Conservation (phyloP, 139 green algal species). For the Micractinium conductrix region DNA sequence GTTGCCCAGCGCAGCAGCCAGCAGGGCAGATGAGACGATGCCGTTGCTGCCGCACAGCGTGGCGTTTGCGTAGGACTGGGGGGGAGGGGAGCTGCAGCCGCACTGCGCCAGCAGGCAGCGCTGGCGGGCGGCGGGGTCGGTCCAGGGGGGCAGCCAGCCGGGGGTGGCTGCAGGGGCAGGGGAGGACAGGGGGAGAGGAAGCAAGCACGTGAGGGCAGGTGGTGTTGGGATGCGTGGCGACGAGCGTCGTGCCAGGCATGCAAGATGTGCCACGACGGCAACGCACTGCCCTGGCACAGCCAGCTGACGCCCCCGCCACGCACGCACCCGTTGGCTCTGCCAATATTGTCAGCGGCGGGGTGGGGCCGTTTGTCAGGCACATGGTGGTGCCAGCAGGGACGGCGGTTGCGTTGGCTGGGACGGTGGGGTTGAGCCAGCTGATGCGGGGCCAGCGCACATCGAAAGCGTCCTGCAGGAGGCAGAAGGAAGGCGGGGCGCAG, state of each 20-base stretch:
- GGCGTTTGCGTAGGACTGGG: background rate
- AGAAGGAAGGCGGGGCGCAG: background rate
- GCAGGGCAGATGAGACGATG: background rate
- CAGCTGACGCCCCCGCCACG: background rate
- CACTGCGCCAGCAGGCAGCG: background rate
- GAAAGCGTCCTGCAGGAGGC: background rate
- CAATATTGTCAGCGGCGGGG: background rate
- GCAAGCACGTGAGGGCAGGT: background rate
- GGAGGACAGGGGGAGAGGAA: background rate
- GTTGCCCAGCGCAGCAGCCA: constrained; percentile 10
- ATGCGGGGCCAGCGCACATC: constrained; percentile 2
- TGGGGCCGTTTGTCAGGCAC: background rate
- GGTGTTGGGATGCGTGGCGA: background rate
- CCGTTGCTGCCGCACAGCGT: background rate
- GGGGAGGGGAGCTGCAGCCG: background rate
- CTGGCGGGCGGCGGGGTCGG: background rate
- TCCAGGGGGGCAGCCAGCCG: constrained; percentile 29
- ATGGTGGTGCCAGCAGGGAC: background rate
- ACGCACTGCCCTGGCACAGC: background rate
- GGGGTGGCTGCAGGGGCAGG: constrained; percentile 6
- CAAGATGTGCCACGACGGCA: background rate
- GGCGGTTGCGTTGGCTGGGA: background rate
- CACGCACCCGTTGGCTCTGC: constrained; percentile 4
- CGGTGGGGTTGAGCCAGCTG: constrained; percentile 25
- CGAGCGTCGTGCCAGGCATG: too few species aligned